Evolutionary conservation across 2,329 filamentous ascomycete genomes (phyloP).

Genomic region (Aureobasidium vineae): DNA sequence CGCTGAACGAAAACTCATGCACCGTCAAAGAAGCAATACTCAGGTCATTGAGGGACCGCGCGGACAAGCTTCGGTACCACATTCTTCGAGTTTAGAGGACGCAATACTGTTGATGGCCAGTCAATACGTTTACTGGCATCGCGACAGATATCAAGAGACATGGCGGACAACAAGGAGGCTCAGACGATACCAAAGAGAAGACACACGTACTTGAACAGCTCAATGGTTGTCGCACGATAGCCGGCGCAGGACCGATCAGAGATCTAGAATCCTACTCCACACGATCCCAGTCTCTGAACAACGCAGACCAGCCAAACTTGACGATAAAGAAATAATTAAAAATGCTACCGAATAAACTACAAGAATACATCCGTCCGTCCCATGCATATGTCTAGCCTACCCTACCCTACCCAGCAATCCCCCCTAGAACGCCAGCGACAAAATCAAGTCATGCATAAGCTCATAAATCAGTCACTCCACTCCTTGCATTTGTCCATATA

Average conservation of each 20-base stretch:
- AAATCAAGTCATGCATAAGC: neutral
- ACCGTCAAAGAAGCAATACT: neutral
- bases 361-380: neutral
- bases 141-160: too few relatives aligned
- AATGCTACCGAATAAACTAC: neutral
- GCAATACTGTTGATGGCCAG: neutral
- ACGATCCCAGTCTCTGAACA: too few relatives aligned
- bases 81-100: neutral
- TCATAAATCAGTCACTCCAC: slow-evolving; percentile 22
- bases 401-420: neutral
- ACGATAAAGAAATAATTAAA: neutral
- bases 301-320: neutral
- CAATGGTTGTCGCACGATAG: too few relatives aligned
- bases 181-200: too few relatives aligned
- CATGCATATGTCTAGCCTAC: neutral
- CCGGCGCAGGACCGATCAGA: neutral
- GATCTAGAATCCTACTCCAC: neutral
- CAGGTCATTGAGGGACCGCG: neutral
- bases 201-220: too few relatives aligned
- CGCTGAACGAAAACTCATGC: neutral
- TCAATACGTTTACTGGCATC: too few relatives aligned
- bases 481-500: slow-evolving; percentile 19
- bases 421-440: neutral
- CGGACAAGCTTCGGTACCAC: neutral
- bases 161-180: too few relatives aligned